Conservation (phyloP, 108 stramenopile species). For the Schizochytrium sp. region DNA sequence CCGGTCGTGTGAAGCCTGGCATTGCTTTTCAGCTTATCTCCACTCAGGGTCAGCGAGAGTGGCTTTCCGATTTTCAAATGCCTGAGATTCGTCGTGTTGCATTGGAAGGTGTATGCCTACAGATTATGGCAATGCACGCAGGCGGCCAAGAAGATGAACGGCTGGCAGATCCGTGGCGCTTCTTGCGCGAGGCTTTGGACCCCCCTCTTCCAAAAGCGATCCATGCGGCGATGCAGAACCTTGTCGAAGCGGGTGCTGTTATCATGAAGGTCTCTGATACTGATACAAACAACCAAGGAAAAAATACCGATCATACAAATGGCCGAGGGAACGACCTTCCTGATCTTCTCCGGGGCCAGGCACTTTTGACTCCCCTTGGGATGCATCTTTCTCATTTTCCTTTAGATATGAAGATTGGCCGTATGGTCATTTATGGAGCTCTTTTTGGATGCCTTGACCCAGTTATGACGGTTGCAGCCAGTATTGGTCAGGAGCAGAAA, state of each 20-base stretch:
- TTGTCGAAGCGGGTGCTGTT: slow-evolving; percentile 63
- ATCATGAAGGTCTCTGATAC: not conserved
- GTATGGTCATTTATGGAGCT: slow-evolving; percentile 85
- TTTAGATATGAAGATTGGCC: slow-evolving; percentile 87
- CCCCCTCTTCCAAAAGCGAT: slow-evolving; percentile 59
- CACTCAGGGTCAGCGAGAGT: slow-evolving; percentile 75
- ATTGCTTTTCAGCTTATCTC: slow-evolving; percentile 80
- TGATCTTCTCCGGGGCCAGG: slow-evolving; percentile 72
- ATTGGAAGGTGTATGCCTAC: slow-evolving; percentile 88
- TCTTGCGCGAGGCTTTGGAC: slow-evolving; percentile 59
- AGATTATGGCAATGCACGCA: slow-evolving; percentile 82
- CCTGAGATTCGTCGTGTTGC: slow-evolving; percentile 91
- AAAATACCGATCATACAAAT: slow-evolving; percentile 67
- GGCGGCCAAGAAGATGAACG: slow-evolving; percentile 66
- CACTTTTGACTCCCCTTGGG: slow-evolving; percentile 85
- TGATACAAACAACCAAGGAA: too few relatives aligned
- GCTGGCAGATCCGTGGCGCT: slow-evolving; percentile 68
- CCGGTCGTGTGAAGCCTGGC: slow-evolving; percentile 92
- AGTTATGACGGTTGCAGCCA: slow-evolving; percentile 86
- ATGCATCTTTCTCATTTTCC: slow-evolving; percentile 88
- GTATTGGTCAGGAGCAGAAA: slow-evolving; percentile 76
- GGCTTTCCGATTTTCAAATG: slow-evolving; percentile 78
- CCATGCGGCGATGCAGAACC: slow-evolving; percentile 76
- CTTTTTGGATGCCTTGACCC: slow-evolving; percentile 88
- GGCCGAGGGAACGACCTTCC: slow-evolving; percentile 80